Evolutionary conservation across 352 stramenopile species (phyloP), one percentile per base, ranked within the genome.

Genomic region (Phytopythium sindhum): DNA sequence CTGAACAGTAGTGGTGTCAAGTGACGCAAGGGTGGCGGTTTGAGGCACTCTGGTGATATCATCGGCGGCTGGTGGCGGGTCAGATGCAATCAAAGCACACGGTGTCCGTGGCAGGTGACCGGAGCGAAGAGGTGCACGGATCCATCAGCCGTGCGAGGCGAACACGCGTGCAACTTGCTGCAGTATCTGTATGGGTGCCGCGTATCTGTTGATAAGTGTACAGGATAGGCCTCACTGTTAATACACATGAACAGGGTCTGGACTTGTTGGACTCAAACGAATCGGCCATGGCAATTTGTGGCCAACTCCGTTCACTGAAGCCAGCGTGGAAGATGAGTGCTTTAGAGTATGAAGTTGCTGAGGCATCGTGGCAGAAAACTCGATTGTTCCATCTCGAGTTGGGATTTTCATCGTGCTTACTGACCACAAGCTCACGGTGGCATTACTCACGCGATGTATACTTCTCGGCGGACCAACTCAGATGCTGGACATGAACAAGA

Each of bases 391-490:
- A 45, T 14, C 39, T 2, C 17, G n/a, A n/a, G n/a, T n/a, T n/a
- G n/a, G n/a, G n/a, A n/a, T n/a, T n/a, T n/a, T n/a, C n/a, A n/a
- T n/a, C n/a, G n/a, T n/a, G 24, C 29, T 57, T 17, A 19, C 23
- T 21, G 42, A 21, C 61, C 62, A 72, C 61, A 59, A 50, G 48
- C 65, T 70, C 14, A 28, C 44, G 60, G 37, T 67, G 63, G 35
- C 39, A 52, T 77, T 74, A 73, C 64, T 65, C 53, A 73, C 59
- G 28, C 19, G 47, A 28, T 15, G 26, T 17, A 12, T 12, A 7
- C n/a, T 35, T 28, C n/a, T n/a, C 53, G 52, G 35, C 35, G 52
- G 29, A 42, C 52, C 24, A 31, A 11, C 14, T 24, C 7, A 57
- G 8, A 17, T 42, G n/a, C 15, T 15, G 42, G 10, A 35, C 31